A percentile compares a stretch with the other conserved stretches of the same genome.
Conservation (phyloP, 1,139 yeast genomes). For the Pneumocystis oryctolagi region DNA sequence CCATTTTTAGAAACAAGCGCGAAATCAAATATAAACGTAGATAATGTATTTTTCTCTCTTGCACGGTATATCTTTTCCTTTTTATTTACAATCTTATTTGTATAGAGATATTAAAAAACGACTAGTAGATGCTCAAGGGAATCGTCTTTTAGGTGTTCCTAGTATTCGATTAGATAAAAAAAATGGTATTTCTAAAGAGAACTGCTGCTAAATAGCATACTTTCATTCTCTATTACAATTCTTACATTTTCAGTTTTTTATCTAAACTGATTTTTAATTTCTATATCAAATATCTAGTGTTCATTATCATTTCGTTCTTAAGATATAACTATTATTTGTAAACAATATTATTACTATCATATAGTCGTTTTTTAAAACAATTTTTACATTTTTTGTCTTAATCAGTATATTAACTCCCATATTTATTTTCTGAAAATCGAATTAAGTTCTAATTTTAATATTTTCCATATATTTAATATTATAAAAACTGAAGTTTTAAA, state of each 20-base stretch:
- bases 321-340: background rate
- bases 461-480: background rate
- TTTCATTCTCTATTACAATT: background rate
- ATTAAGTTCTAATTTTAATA: background rate
- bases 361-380: background rate
- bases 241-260: background rate
- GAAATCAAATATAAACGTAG: slow-evolving; percentile 82
- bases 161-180: background rate
- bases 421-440: background rate
- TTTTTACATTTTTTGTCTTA: background rate
- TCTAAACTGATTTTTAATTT: background rate
- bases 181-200: background rate
- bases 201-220: background rate
- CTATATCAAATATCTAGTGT: background rate
- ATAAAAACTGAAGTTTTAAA: background rate
- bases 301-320: background rate
- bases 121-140: background rate
- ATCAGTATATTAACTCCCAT: background rate
- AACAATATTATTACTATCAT: background rate
- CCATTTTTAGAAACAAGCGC: slow-evolving; percentile 95
- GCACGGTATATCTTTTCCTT: slow-evolving; percentile 34
- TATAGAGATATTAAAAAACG: background rate
- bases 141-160: background rate
- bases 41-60: slow-evolving; percentile 75
- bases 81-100: background rate